Evolutionary conservation across 2,329 filamentous ascomycete genomes (phyloP).

Genomic region (Metarhizium humberi): DNA sequence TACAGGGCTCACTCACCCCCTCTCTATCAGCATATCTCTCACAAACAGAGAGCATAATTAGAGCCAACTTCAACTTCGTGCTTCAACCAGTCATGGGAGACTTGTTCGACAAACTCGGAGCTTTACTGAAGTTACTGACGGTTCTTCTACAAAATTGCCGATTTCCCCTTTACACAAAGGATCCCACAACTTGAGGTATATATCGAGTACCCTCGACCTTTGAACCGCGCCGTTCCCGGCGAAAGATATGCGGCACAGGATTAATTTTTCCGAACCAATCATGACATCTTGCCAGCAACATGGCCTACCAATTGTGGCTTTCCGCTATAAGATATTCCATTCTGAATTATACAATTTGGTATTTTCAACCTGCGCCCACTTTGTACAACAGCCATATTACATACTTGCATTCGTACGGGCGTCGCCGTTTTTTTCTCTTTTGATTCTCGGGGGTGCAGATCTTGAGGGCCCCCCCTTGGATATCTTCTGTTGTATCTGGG

Average conservation of each 20-base stretch:
- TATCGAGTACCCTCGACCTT: not conserved
- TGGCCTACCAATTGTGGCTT: not conserved
- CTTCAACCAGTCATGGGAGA: no score
- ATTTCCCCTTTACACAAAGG: not conserved
- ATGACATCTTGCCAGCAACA: not conserved
- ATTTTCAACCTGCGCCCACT: not conserved
- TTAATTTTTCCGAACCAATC: not conserved
- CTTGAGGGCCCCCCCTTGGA: not conserved
- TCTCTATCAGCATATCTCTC: no score
- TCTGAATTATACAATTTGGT: not conserved
- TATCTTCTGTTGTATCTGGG: not conserved
- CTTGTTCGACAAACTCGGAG: no score
- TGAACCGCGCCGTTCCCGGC: not conserved
- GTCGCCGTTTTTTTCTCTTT: not conserved
- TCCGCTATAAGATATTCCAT: not conserved
- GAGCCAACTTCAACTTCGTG: no score
- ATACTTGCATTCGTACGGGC: not conserved
- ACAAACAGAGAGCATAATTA: no score
- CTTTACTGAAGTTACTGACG: not conserved
- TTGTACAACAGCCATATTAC: not conserved
- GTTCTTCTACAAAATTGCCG: not conserved
- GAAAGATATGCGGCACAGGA: not conserved
- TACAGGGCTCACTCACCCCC: not conserved
- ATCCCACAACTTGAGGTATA: not conserved
- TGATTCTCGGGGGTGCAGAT: not conserved